A percentile compares a stretch with the other conserved stretches of the same genome.
Conservation (phyloP, 2,329 filamentous ascomycete species). For the Laburnicola sp. region DNA sequence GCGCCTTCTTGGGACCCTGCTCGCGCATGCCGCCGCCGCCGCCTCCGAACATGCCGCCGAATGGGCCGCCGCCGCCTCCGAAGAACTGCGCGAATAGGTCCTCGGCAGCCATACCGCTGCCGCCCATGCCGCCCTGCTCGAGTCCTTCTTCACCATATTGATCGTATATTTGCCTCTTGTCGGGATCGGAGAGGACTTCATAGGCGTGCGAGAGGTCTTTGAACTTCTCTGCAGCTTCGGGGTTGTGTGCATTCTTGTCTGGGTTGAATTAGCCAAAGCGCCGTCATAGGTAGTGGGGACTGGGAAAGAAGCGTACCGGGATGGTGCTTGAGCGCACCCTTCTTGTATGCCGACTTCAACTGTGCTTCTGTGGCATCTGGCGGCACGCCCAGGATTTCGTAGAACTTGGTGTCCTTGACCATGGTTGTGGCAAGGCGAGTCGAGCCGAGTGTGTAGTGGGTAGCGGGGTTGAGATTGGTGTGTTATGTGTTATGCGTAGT, state of each 20-base stretch:
- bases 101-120: constrained; percentile 88
- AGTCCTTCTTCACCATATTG: constrained; percentile 97
- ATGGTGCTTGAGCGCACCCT: constrained; percentile 79
- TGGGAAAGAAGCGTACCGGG: constrained; percentile 63
- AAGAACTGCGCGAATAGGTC: constrained; percentile 98
- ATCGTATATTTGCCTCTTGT: constrained; percentile 92
- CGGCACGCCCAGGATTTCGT: constrained; percentile 76
- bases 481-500: no score
- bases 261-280: constrained; percentile 22
- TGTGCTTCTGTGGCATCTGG: constrained; percentile 80
- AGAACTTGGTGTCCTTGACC: constrained; percentile 79
- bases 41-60: constrained; percentile 63
- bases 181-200: constrained; percentile 86
- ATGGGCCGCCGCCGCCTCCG: constrained; percentile 70
- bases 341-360: constrained; percentile 89
- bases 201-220: constrained; percentile 96
- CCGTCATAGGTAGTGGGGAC: not conserved
- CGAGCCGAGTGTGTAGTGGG: constrained; percentile 18
- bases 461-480: constrained; percentile 32
- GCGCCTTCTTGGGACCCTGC: constrained; percentile 83
- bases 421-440: constrained; percentile 54
- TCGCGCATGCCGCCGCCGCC: constrained; percentile 75
- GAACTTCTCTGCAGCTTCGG: constrained; percentile 94
- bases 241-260: constrained; percentile 98
- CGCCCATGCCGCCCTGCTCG: constrained; percentile 77